Conservation (phyloP, 192 early-diverging fungal species). For the Backusella psychrophila region DNA sequence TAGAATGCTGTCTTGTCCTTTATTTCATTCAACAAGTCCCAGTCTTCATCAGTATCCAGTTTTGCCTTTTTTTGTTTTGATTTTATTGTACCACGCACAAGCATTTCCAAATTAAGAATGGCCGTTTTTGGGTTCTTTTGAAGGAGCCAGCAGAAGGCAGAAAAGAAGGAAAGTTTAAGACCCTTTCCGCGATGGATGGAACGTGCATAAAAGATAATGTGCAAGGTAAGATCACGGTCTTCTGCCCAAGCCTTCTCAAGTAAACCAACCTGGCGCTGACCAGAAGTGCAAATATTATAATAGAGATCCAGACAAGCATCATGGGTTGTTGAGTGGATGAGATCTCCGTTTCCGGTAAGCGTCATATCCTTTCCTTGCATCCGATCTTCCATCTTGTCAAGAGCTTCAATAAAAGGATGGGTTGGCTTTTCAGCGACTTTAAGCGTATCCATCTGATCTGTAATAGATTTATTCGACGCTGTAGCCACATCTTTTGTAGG, state of each 20-base stretch:
- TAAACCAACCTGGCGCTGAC: neutral
- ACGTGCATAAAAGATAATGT: slow-evolving; percentile 35
- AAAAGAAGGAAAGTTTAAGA: slow-evolving; percentile 26
- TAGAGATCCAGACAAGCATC: slow-evolving; percentile 40
- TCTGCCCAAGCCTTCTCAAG: slow-evolving; percentile 20
- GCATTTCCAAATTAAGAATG: slow-evolving; percentile 26
- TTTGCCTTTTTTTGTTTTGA: neutral
- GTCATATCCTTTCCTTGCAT: slow-evolving; percentile 15
- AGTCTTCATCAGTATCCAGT: neutral
- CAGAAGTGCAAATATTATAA: slow-evolving; percentile 4
- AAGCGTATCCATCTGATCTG: neutral
- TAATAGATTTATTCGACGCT: neutral
- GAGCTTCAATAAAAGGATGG: slow-evolving; percentile 9
- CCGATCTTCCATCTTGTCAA: neutral
- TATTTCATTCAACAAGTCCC: slow-evolving; percentile 5
- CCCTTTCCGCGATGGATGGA: slow-evolving; percentile 39
- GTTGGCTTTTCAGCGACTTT: neutral
- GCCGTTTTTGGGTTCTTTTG: slow-evolving; percentile 37
- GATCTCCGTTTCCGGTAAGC: slow-evolving; percentile 30
- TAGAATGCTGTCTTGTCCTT: neutral
- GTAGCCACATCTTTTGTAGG: neutral
- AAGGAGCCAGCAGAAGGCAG: slow-evolving; percentile 32
- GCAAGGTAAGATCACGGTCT: slow-evolving; percentile 32
- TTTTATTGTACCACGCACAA: slow-evolving; percentile 21
- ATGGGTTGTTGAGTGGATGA: slow-evolving; percentile 16